Evolutionary conservation across 2,329 filamentous ascomycete genomes (phyloP).

Genomic region (Sarocladium kiliense): DNA sequence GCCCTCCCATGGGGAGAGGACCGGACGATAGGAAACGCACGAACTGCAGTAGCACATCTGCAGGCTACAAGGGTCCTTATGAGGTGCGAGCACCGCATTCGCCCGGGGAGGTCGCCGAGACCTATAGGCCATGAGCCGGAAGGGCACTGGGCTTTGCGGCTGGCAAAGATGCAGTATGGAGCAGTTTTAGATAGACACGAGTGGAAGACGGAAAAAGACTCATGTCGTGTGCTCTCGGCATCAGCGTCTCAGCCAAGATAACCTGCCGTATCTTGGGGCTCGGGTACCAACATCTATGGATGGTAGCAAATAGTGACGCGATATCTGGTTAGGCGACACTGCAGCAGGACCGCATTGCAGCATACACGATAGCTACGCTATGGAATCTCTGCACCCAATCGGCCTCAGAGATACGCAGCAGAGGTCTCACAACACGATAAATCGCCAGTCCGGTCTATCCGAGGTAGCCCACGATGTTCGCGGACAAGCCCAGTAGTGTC

Average conservation of each 20-base stretch:
- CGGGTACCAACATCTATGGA: neutral
- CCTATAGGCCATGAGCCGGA: conserved; percentile 5
- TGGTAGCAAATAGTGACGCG: neutral
- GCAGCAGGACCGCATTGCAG: neutral
- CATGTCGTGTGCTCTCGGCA: neutral
- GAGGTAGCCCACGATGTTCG: neutral
- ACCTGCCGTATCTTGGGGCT: neutral
- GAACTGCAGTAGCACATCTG: neutral
- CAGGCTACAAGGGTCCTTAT: neutral
- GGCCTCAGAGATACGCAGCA: neutral
- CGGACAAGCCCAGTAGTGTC: neutral
- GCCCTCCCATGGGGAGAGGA: neutral
- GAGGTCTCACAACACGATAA: neutral
- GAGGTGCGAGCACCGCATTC: neutral
- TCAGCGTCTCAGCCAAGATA: neutral
- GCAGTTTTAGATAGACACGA: neutral
- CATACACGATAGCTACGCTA: too few relatives aligned
- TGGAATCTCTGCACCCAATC: neutral
- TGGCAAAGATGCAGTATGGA: neutral
- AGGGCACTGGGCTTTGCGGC: neutral
- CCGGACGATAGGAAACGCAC: neutral
- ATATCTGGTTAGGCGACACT: neutral
- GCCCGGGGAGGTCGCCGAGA: neutral
- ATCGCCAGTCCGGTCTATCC: conserved; percentile 4
- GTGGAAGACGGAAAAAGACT: neutral